Percentiles rank a stretch among this genome's conserved stretches.
These are phyloP conservation scores for Podospora pseudocomata DNA, from an alignment of 495 filamentous ascomycete genomes.

Conservation along the genomic window DNA sequence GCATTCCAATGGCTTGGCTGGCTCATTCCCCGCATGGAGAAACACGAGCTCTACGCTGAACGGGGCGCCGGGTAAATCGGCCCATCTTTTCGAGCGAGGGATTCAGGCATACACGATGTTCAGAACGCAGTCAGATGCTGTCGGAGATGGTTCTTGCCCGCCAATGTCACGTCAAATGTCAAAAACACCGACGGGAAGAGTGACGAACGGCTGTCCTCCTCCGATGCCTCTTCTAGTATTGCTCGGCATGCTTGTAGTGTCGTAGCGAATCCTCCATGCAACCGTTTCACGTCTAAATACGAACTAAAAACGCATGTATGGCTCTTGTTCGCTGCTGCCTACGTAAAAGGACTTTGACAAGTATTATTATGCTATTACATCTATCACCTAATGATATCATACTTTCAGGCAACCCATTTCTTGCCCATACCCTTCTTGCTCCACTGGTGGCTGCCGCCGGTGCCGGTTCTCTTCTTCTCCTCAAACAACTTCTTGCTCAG, in stretches of 20 bases:
- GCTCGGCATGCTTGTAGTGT: background rate
- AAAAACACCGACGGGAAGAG: background rate
- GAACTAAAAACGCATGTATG: background rate
- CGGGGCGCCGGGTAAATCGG: no score
- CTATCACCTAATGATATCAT: background rate
- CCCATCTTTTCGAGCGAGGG: no score
- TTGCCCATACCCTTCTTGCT: constrained; percentile 11
- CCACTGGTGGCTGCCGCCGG: constrained; percentile 23
- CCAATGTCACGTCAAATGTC: background rate
- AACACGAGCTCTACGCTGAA: no score
- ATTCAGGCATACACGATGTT: no score
- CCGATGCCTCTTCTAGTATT: background rate
- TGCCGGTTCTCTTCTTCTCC: constrained; percentile 24
- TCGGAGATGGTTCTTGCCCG: no score
- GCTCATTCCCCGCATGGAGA: background rate
- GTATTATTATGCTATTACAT: background rate
- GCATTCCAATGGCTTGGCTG: background rate
- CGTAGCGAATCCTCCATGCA: background rate
- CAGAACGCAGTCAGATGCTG: no score
- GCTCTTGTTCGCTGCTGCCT: no score
- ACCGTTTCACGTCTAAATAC: background rate
- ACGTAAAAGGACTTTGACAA: no score
- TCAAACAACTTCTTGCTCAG: constrained; percentile 37
- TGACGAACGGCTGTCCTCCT: no score
- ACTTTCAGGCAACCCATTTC: background rate